These are phyloP conservation scores for Styphnolobium japonicum DNA, from an alignment of 306 rosid species.

Conservation along the genomic window DNA sequence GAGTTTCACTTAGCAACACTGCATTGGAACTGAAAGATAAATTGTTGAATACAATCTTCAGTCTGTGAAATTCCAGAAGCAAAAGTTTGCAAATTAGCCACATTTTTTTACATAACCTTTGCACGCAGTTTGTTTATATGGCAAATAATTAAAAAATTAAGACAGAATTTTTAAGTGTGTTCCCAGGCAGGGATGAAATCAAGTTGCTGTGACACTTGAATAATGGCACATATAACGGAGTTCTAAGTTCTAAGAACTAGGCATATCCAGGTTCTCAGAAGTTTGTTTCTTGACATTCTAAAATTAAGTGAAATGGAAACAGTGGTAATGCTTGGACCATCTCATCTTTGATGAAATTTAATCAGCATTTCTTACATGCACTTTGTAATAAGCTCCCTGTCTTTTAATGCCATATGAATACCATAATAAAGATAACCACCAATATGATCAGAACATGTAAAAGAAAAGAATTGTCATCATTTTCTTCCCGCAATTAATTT, in stretches of 20 bases:
- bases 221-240: neutral
- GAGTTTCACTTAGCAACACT: neutral
- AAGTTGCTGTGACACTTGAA: neutral
- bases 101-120: too few species aligned
- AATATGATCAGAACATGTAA: neutral
- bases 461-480: neutral
- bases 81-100: neutral
- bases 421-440: neutral
- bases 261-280: neutral
- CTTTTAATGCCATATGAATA: neutral
- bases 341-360: neutral
- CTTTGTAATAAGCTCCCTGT: neutral
- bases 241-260: neutral
- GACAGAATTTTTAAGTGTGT: neutral
- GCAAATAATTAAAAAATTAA: too few species aligned
- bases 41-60: neutral
- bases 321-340: neutral
- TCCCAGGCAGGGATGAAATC: neutral
- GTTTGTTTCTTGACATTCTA: neutral
- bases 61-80: neutral
- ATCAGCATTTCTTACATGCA: neutral
- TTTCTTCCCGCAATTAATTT: conserved; percentile 2
- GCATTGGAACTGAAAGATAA: neutral
- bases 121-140: too few species aligned
- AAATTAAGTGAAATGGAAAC: neutral